Evolutionary conservation across 1,284 basidiomycete species (phyloP).

Genomic region (Schizophyllum amplum): DNA sequence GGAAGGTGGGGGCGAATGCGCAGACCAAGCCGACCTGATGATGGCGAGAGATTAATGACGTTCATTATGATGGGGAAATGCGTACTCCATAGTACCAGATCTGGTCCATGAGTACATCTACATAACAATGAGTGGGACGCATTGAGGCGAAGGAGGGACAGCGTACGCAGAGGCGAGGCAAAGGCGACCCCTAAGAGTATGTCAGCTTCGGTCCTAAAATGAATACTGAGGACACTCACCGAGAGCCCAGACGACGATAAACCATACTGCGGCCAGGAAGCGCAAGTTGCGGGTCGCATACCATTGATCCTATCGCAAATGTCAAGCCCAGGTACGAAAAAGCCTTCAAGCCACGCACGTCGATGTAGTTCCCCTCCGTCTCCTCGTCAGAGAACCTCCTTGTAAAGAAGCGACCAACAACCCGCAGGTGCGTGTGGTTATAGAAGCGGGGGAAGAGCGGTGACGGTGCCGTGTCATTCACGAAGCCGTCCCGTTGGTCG

Average conservation of each 20-base stretch:
- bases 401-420: conserved; percentile 32
- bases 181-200: conserved; percentile 39
- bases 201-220: conserved; percentile 31
- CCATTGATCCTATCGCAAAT: conserved; percentile 32
- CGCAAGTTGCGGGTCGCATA: conserved; percentile 39
- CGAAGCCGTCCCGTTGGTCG: background rate
- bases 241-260: conserved; percentile 66
- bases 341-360: conserved; percentile 18
- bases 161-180: conserved; percentile 63
- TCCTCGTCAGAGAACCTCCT: conserved; percentile 48
- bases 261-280: conserved; percentile 57
- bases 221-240: conserved; percentile 38
- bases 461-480: background rate
- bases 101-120: conserved; percentile 42
- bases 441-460: background rate
- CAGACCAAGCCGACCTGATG: conserved; percentile 24
- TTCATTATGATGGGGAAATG: conserved; percentile 26
- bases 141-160: conserved; percentile 63
- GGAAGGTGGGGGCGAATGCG: conserved; percentile 24
- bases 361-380: conserved; percentile 49
- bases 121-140: conserved; percentile 39
- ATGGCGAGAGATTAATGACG: conserved; percentile 32
- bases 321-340: conserved; percentile 5
- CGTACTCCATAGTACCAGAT: conserved; percentile 55
- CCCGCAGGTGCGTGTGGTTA: background rate